Evolutionary conservation across 345 rosid species (phyloP).

Genomic region (Eucalyptus dawsonii): DNA sequence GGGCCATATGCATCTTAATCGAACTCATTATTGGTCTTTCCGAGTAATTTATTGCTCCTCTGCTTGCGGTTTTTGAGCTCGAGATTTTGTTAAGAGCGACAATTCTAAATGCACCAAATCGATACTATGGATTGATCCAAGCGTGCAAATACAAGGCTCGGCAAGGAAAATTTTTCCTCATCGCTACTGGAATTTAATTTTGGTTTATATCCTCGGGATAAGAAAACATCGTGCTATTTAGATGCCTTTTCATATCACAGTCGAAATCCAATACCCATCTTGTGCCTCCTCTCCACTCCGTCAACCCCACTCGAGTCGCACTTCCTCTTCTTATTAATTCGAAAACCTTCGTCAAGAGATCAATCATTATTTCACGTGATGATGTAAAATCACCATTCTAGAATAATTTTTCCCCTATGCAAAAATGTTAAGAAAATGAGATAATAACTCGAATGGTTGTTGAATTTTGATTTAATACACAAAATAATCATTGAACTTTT

Average conservation of each 20-base stretch:
- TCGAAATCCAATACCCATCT: not conserved
- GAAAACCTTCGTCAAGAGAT: not conserved
- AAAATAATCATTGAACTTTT: no score
- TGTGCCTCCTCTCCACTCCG: not conserved
- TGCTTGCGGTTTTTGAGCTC: not conserved
- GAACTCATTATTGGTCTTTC: not conserved
- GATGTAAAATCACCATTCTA: not conserved
- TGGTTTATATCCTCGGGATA: not conserved
- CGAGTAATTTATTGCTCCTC: not conserved
- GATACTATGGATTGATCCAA: not conserved
- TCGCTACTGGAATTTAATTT: not conserved
- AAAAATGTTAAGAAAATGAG: not conserved
- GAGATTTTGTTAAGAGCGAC: not conserved
- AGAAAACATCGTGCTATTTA: not conserved
- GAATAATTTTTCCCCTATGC: accelerated
- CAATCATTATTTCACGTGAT: not conserved
- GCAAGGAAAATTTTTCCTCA: not conserved
- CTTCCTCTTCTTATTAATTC: not conserved
- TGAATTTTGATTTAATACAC: no score
- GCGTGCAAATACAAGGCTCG: not conserved
- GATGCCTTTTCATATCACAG: not conserved
- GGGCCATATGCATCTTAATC: not conserved
- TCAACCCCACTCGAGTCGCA: not conserved
- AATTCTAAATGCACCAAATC: not conserved
- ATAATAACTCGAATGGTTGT: no score